Base-by-base conservation (phyloP, 768 basidiomycete species). In the Lentinula detonsa region DNA sequence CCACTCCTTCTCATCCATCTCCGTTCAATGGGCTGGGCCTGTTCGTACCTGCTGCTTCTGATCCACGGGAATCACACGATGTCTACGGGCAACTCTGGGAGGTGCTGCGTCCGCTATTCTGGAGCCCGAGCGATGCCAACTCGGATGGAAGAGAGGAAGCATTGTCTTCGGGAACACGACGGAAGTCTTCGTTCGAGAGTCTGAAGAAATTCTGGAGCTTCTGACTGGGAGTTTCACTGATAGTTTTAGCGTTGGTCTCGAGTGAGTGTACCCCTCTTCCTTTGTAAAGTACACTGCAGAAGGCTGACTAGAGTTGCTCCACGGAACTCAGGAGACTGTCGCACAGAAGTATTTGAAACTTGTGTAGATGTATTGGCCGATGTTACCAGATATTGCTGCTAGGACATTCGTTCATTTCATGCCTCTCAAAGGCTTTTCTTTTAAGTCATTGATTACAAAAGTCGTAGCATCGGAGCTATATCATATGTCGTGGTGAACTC, bases 11-110 rank as follows among this genome's bases (percentile, higher is more conserved):
- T 11, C 43, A 35, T 39, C 28, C 57, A 10, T 59, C 57, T 59
- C 57, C 57, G 28, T 59, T 59, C 34, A 59, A 59, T 33, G 57
- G 57, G 37, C 46, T 59, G 57, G 57, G 57, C 37, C 57, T 59
- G n/a, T 59, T 59, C 21, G 48, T 59, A 34, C 57, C 57, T 23
- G 45, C 57, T 46, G 57, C 57, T 9, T 10, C 43, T 48, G 43
- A 46, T 35, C 57, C 57, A 31, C 43, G 57, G 2, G 57, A 59
- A 39, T 48, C 57, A 16, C 57, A 59, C 45, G 57, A 59, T 33
- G 23, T 59, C 5, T 59, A 59, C 18, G 57, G 57, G 46, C 57
- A 59, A 39, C 57, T 59, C 57, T 59, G 48, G 45, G 45, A 59
- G 46, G 45, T 59, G 45, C 46, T 59, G 28, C 57, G 57, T 48